phyloP scores from a whole-genome alignment of 176 grass and related monocot genomes.

The Canna indica region DNA sequence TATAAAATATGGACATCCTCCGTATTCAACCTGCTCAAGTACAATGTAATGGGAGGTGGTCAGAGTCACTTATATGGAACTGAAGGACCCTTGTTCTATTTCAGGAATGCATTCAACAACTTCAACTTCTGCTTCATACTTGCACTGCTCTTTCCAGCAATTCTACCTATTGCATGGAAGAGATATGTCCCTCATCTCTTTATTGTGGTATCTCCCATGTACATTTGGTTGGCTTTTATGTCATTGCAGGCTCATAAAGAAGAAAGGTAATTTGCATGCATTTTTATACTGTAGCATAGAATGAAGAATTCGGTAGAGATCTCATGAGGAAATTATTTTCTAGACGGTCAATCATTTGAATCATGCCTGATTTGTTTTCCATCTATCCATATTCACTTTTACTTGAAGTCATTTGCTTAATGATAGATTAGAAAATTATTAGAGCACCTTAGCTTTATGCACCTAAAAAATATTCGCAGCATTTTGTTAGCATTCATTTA shows the following conservation, averaged over 20 bases:
- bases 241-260: conserved; percentile 94
- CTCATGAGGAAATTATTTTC: background rate
- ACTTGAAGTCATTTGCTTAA: background rate
- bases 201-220: conserved; percentile 71
- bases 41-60: conserved; percentile 85
- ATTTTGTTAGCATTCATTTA: too few relatives aligned
- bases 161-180: conserved; percentile 56
- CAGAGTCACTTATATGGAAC: conserved; percentile 93
- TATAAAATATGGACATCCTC: conserved; percentile 80
- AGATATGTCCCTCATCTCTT: conserved; percentile 74
- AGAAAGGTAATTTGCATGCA: conserved; percentile 49
- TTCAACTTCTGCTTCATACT: conserved; percentile 91
- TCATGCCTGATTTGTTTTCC: background rate
- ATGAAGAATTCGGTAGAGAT: background rate
- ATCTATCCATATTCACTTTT: background rate
- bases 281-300: background rate
- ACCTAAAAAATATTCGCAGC: too few relatives aligned
- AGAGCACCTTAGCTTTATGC: background rate
- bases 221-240: conserved; percentile 97
- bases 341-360: background rate
- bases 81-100: conserved; percentile 65
- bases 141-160: conserved; percentile 55
- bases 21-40: conserved; percentile 86
- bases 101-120: conserved; percentile 91
- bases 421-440: background rate